These are phyloP conservation scores for Saturnispora kantuleensis DNA, from an alignment of 805 yeast genomes.

Conservation along the genomic window DNA sequence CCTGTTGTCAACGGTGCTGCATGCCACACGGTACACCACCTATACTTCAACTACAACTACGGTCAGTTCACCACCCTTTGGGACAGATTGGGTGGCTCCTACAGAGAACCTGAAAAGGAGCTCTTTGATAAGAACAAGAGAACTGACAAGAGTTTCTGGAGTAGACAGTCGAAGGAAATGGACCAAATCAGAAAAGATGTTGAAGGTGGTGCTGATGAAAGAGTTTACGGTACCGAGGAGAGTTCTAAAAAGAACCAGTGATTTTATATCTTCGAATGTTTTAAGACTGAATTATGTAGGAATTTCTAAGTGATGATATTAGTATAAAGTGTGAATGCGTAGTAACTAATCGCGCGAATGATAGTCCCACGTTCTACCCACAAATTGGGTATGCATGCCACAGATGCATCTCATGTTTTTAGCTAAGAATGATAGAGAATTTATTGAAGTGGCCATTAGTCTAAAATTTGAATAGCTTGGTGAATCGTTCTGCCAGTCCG, in stretches of 20 bases:
- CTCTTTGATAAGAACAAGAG: constrained; percentile 58
- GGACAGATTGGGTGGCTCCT: constrained; percentile 93
- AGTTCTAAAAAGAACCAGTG: constrained; percentile 1
- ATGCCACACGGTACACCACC: constrained; percentile 93
- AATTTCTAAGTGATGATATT: no score
- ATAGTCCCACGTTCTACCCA: no score
- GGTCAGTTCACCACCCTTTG: constrained; percentile 97
- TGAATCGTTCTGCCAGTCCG: constrained; percentile 22
- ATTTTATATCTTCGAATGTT: background rate
- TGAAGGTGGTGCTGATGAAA: constrained; percentile 70
- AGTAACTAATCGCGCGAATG: no score
- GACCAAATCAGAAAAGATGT: constrained; percentile 69
- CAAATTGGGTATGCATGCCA: no score
- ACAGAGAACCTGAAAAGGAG: constrained; percentile 85
- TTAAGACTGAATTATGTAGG: no score
- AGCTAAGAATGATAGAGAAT: background rate
- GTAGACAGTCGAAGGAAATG: constrained; percentile 59
- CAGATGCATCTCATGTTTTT: background rate
- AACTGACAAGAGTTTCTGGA: constrained; percentile 55
- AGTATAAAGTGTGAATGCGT: no score
- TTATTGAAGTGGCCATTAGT: background rate
- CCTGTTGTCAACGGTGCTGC: constrained; percentile 97
- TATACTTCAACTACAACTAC: constrained; percentile 95
- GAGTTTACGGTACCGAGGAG: constrained; percentile 45
- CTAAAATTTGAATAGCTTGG: background rate